These are phyloP conservation scores for Dothiorella sarmentorum DNA, from an alignment of 2,329 filamentous ascomycete genomes.

Conservation along the genomic window DNA sequence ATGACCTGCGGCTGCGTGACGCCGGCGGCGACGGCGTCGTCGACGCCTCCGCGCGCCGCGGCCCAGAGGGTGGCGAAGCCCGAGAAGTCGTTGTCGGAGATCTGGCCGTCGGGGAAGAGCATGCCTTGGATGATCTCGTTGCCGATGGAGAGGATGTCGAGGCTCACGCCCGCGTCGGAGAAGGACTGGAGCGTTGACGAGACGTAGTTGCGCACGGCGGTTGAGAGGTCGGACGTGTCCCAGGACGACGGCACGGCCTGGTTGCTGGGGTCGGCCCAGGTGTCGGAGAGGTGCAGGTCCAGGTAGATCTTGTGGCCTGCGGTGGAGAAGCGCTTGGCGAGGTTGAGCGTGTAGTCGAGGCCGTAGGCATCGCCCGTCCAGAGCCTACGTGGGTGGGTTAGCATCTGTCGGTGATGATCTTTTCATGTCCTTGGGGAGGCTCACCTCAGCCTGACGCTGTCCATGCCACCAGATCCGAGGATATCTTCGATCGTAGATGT, in stretches of 20 bases:
- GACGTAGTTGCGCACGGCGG: slow-evolving; percentile 68
- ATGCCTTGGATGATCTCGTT: slow-evolving; percentile 70
- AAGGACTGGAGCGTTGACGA: slow-evolving; percentile 60
- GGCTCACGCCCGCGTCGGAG: slow-evolving; percentile 51
- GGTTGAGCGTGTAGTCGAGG: slow-evolving; percentile 64
- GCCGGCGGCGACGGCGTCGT: slow-evolving; percentile 53
- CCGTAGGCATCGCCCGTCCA: slow-evolving; percentile 68
- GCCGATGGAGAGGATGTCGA: slow-evolving; percentile 65
- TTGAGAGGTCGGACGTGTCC: slow-evolving; percentile 56
- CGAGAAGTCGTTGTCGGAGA: slow-evolving; percentile 44
- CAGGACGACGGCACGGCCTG: slow-evolving; percentile 63
- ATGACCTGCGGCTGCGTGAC: slow-evolving; percentile 61
- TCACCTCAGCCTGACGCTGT: slow-evolving; percentile 17
- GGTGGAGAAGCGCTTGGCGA: slow-evolving; percentile 63
- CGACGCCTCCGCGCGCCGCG: slow-evolving; percentile 62
- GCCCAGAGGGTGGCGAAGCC: slow-evolving; percentile 64
- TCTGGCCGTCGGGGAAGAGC: slow-evolving; percentile 62
- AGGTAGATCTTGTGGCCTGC: slow-evolving; percentile 60
- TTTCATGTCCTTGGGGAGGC: neutral
- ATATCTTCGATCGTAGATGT: slow-evolving; percentile 9
- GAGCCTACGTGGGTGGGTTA: slow-evolving; percentile 39
- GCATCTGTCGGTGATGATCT: neutral
- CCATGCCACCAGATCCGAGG: slow-evolving; percentile 13
- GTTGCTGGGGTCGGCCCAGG: slow-evolving; percentile 65
- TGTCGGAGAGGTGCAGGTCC: slow-evolving; percentile 66